These are phyloP conservation scores for sorghum (Sorghum bicolor) DNA, from an alignment of 176 grass and related monocot genomes.

Conservation along the genomic window Sorghum_bicolor_NCBIv3 NC_012872.2:58203501-58204000, in stretches of 20 bases:
- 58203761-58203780: not conserved
- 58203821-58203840: not conserved
- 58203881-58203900: not conserved
- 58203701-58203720: not conserved
- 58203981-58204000: too few species aligned
- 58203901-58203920: not conserved
- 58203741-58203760: not conserved
- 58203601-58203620: not conserved
- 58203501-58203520: not conserved
- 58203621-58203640: too few species aligned
- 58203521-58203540: not conserved
- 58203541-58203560: not conserved
- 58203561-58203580: not conserved
- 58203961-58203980: too few species aligned
- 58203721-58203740: not conserved
- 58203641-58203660: too few species aligned
- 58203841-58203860: not conserved
- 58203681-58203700: too few species aligned
- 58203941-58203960: too few species aligned
- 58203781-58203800: not conserved
- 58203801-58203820: not conserved
- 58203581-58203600: not conserved
- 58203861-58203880: not conserved
- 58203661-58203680: too few species aligned
- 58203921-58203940: too few species aligned